Conservation (phyloP, 371 early-diverging fungal species). For the Rhizomucor pusillus region DNA sequence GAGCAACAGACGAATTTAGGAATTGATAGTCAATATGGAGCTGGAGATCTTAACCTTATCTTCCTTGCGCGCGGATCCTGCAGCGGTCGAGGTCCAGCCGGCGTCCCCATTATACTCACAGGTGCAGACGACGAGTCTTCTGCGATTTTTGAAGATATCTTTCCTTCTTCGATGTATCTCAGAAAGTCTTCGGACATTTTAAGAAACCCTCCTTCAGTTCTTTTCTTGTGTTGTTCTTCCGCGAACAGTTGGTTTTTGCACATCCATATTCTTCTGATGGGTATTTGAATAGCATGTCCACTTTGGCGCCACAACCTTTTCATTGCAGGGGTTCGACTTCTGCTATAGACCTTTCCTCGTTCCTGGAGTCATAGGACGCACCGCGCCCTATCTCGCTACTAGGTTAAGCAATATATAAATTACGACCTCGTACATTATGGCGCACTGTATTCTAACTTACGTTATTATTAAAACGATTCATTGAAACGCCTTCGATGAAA, state of each 20-base stretch:
- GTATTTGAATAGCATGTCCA: not conserved
- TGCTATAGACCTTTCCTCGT: not conserved
- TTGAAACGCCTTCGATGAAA: slow-evolving; percentile 8
- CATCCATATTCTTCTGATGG: not conserved
- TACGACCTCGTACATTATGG: not conserved
- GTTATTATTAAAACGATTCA: not conserved
- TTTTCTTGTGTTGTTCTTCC: not conserved
- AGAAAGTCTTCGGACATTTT: not conserved
- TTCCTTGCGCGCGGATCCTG: too few relatives aligned
- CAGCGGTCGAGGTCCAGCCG: too few relatives aligned
- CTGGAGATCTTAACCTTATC: too few relatives aligned
- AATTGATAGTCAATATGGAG: too few relatives aligned
- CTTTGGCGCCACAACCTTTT: not conserved
- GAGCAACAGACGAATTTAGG: too few relatives aligned
- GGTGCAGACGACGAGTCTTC: too few relatives aligned
- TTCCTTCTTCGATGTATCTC: not conserved
- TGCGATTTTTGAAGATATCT: too few relatives aligned
- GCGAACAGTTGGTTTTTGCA: not conserved
- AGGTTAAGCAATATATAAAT: not conserved
- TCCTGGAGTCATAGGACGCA: not conserved
- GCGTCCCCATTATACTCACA: too few relatives aligned
- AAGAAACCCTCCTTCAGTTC: not conserved
- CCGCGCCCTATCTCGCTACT: not conserved
- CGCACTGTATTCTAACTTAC: not conserved
- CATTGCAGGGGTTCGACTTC: not conserved